phyloP scores from a whole-genome alignment of 2,329 filamentous ascomycete genomes.

The Aurifilum marmelostoma region DNA sequence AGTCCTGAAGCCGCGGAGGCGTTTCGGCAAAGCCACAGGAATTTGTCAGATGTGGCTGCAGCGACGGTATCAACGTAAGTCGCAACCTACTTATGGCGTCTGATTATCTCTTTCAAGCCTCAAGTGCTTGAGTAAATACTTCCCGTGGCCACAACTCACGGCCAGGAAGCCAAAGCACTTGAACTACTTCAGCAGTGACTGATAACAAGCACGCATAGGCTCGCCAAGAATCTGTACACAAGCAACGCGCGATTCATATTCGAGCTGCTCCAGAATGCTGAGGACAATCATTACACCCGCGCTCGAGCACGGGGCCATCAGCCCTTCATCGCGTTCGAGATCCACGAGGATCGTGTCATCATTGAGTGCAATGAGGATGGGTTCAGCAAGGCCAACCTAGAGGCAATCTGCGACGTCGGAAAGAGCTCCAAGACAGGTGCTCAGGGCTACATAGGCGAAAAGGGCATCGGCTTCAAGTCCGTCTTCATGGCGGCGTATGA shows the following conservation, averaged over 20 bases:
- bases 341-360: slow-evolving; percentile 43
- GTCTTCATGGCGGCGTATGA: slow-evolving; percentile 50
- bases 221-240: slow-evolving; percentile 43
- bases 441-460: slow-evolving; percentile 52
- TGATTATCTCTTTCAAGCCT: background rate
- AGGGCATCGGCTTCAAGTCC: slow-evolving; percentile 57
- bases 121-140: background rate
- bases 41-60: background rate
- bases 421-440: slow-evolving; percentile 46
- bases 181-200: background rate
- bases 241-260: slow-evolving; percentile 53
- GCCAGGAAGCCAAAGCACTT: background rate
- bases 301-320: slow-evolving; percentile 28
- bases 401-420: slow-evolving; percentile 50
- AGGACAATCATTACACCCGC: slow-evolving; percentile 50
- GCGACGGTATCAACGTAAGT: background rate
- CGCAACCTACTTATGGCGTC: background rate
- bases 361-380: slow-evolving; percentile 57
- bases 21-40: background rate
- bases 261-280: slow-evolving; percentile 58
- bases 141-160: background rate
- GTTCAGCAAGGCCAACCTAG: slow-evolving; percentile 46
- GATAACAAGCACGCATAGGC: slow-evolving; percentile 7
- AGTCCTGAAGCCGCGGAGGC: background rate
- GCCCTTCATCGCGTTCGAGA: slow-evolving; percentile 39